Evolutionary conservation across 371 early-diverging fungal species (phyloP).

Genomic region (Syncephalis fuscata): DNA sequence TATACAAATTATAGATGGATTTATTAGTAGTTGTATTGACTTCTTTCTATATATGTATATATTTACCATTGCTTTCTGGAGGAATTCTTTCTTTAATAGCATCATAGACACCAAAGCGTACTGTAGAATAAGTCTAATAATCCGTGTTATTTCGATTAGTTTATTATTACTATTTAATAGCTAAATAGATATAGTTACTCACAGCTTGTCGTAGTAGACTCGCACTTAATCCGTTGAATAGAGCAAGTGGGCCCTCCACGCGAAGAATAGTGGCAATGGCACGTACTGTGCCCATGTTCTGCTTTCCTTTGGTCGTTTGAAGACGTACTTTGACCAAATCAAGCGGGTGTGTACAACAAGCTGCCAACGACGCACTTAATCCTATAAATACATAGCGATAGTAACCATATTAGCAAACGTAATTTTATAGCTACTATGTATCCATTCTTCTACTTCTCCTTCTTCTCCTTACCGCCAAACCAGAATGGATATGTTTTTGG

Average conservation of each 20-base stretch:
- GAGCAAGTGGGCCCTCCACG: conserved; percentile 28
- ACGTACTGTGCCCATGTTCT: conserved; percentile 24
- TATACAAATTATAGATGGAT: background rate
- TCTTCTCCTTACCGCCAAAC: conserved; percentile 7
- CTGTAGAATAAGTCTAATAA: conserved; percentile 49
- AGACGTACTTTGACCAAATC: conserved; percentile 76
- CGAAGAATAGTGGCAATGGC: conserved; percentile 28
- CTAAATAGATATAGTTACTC: background rate
- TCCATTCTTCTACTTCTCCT: no score
- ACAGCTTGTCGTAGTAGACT: conserved; percentile 46
- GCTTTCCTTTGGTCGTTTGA: conserved; percentile 46
- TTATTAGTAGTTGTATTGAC: background rate
- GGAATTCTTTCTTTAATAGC: conserved; percentile 27
- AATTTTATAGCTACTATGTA: background rate
- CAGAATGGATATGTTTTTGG: conserved; percentile 7
- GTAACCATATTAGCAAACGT: background rate
- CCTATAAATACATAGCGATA: conserved; percentile 1
- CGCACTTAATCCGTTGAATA: conserved; percentile 57
- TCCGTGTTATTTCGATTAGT: no score
- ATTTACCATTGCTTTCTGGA: conserved; percentile 13
- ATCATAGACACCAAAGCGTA: conserved; percentile 64
- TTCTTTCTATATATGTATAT: conserved; percentile 19
- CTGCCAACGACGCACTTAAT: conserved; percentile 5
- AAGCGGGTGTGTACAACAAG: conserved; percentile 47
- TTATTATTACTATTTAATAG: no score